Base-by-base conservation (phyloP, 2,329 filamentous ascomycete species). In the Chlorencoelia australis region DNA sequence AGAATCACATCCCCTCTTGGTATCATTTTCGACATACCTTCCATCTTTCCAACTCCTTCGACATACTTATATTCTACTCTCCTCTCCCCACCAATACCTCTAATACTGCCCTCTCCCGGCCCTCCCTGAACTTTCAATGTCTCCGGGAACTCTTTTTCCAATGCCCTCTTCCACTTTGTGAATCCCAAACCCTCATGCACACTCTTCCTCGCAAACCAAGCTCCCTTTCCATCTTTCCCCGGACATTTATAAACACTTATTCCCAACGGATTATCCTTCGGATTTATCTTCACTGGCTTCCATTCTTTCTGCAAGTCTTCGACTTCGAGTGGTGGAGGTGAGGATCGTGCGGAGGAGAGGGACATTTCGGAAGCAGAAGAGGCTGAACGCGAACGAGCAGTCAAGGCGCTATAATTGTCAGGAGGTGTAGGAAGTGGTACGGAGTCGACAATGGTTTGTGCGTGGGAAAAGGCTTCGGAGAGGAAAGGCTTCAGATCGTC, bases 191-290 rank as follows among this genome's bases (percentile, higher is more conserved):
- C 83, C 49, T 82, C 76, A 52, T 95, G 87, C 14, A 94, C 68
- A 55, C 86, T 94, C 32, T 82, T 68, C 37, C 89, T 67, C 16
- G 85, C 85, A 59, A 95, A 96, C 89, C 89, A 96, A 6, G 82
- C 70, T 2, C 88, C 89, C 46, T 79, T 79, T 24, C 85, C 78
- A 58, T 96, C 89, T 50, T 83, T 80, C 2, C 80, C 75, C 0
- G 69, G 64, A 41, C 91, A 69, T 58, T 93, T 94, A 63, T 82
- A 94, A 16, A 95, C 76, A 37, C 68, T 70, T 43, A 95, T 78
- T 0, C 71, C 76, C 7, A 85, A 65, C 1, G 85, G 82, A 52
- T 93, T 91, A 14, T 88, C 79, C 47, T 70, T 77, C 3, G 72
- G 60, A 27, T 70, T 75, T 37, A 85, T 61, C 59, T 86, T 89